phyloP scores from a whole-genome alignment of 805 yeast genomes.

The Metschnikowia lachancei region DNA sequence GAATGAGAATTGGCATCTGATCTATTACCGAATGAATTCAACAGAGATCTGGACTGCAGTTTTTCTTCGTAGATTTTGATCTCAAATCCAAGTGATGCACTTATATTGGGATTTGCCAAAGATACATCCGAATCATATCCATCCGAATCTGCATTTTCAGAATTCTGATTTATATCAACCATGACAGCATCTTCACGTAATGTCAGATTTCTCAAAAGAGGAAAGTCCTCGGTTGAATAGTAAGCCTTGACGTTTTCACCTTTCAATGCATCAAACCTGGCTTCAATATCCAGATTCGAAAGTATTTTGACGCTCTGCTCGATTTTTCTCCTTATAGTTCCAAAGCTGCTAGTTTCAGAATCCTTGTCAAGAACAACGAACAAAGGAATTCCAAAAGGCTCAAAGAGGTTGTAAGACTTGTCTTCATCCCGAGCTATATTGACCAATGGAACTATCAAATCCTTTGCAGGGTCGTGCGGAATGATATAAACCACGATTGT shows the following conservation, averaged over 20 bases:
- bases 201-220: slow-evolving; percentile 23
- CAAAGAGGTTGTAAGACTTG: slow-evolving; percentile 35
- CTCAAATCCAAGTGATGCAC: slow-evolving; percentile 49
- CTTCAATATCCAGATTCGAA: slow-evolving; percentile 24
- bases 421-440: slow-evolving; percentile 42
- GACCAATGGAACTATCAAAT: slow-evolving; percentile 57
- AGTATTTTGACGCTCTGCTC: slow-evolving; percentile 36
- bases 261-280: slow-evolving; percentile 24
- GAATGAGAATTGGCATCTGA: neutral
- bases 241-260: slow-evolving; percentile 14
- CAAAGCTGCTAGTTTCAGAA: slow-evolving; percentile 53
- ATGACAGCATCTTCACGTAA: slow-evolving; percentile 17
- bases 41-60: neutral
- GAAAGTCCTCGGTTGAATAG: slow-evolving; percentile 34
- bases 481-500: slow-evolving; percentile 59
- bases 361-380: slow-evolving; percentile 55
- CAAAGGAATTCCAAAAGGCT: slow-evolving; percentile 73
- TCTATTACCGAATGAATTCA: neutral
- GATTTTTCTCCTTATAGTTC: slow-evolving; percentile 55
- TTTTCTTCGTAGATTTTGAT: slow-evolving; percentile 38
- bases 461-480: slow-evolving; percentile 44
- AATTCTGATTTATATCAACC: slow-evolving; percentile 15
- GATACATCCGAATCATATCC: slow-evolving; percentile 50
- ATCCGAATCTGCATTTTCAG: slow-evolving; percentile 13
- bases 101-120: slow-evolving; percentile 49